phyloP scores from a whole-genome alignment of 2,329 filamentous ascomycete species.

The Ophiosphaerella herpotricha region DNA sequence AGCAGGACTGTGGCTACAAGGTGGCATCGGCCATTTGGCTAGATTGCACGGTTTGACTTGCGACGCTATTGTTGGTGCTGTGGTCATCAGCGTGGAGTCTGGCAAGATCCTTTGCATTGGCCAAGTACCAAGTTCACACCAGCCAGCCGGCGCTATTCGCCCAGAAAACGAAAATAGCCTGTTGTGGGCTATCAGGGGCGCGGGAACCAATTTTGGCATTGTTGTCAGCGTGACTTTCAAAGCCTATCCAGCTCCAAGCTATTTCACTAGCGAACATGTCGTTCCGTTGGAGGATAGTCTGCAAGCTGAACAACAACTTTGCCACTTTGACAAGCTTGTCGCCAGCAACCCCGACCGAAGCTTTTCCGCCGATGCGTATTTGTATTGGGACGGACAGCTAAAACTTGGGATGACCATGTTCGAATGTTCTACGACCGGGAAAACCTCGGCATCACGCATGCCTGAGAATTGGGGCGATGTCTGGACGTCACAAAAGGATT shows the following conservation, averaged over 20 bases:
- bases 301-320: slow-evolving; percentile 46
- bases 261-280: slow-evolving; percentile 37
- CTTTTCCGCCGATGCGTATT: slow-evolving; percentile 60
- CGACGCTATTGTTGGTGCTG: slow-evolving; percentile 64
- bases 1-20: slow-evolving; percentile 66
- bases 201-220: slow-evolving; percentile 64
- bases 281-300: slow-evolving; percentile 26
- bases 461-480: slow-evolving; percentile 6
- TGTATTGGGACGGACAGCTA: slow-evolving; percentile 58
- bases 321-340: slow-evolving; percentile 47
- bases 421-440: slow-evolving; percentile 43
- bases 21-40: slow-evolving; percentile 65
- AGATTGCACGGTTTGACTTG: slow-evolving; percentile 62
- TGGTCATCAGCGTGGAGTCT: slow-evolving; percentile 59
- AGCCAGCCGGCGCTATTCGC: slow-evolving; percentile 48
- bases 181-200: slow-evolving; percentile 63
- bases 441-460: slow-evolving; percentile 8
- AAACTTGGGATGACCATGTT: slow-evolving; percentile 59
- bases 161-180: slow-evolving; percentile 57
- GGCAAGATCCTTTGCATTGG: slow-evolving; percentile 58
- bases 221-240: slow-evolving; percentile 60
- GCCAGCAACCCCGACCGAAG: slow-evolving; percentile 49
- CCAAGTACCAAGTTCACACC: slow-evolving; percentile 53
- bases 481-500: slow-evolving; percentile 31
- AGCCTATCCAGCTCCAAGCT: slow-evolving; percentile 50